Conservation (phyloP, 345 rosid species). For the Odontarrhena argentea region DNA sequence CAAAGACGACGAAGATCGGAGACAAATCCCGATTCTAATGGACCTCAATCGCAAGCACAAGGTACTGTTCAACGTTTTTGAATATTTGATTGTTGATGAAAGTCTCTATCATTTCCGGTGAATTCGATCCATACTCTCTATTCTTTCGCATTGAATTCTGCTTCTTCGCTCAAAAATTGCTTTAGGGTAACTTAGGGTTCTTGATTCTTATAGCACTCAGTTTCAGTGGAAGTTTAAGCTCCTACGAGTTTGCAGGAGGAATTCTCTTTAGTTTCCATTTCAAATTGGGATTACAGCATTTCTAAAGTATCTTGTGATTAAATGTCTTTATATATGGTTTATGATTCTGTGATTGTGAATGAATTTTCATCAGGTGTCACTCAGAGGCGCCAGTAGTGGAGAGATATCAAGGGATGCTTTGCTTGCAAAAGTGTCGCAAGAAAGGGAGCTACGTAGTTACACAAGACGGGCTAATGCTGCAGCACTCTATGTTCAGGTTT, state of each 20-base stretch:
- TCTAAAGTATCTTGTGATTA: no score
- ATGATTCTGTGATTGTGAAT: conserved; percentile 3
- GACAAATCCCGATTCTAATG: conserved; percentile 44
- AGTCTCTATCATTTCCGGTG: not conserved
- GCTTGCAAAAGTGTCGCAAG: conserved; percentile 78
- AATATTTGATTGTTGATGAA: not conserved
- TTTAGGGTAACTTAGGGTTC: conserved; percentile 10
- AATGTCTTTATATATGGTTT: not conserved
- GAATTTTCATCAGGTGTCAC: conserved; percentile 64
- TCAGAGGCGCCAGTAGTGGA: conserved; percentile 86
- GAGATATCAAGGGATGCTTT: conserved; percentile 93
- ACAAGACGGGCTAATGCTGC: conserved; percentile 77
- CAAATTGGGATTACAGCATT: no score
- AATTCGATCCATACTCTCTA: conserved; percentile 9
- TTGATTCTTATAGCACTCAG: conserved; percentile 18
- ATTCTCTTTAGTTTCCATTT: no score
- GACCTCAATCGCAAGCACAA: conserved; percentile 71
- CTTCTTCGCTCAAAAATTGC: not conserved
- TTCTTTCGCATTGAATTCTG: not conserved
- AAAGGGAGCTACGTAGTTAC: conserved; percentile 79
- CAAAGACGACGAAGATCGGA: conserved; percentile 25
- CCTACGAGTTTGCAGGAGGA: not conserved
- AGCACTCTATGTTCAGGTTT: conserved; percentile 69
- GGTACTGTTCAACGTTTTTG: conserved; percentile 46
- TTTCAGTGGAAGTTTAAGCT: conserved; percentile 8